These are phyloP conservation scores for Hyparrhenia diplandra DNA, from an alignment of 176 grass and related monocot genomes.

Conservation along the genomic window DNA sequence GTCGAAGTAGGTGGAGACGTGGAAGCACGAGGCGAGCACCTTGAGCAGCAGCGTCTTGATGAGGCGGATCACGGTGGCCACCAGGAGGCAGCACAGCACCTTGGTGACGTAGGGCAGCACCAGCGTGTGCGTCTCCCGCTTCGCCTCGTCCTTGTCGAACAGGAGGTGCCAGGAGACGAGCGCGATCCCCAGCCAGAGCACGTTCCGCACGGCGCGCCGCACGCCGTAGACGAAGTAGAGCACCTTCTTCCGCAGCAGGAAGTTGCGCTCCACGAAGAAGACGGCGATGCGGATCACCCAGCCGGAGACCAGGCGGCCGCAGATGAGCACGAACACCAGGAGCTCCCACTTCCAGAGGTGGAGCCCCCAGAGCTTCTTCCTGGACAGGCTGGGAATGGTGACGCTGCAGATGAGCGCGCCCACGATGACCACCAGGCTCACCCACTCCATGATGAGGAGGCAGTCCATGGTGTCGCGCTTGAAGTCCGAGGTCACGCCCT, in stretches of 20 bases:
- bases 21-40: conserved; percentile 89
- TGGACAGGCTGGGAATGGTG: conserved; percentile 25
- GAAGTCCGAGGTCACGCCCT: conserved; percentile 57
- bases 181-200: conserved; percentile 86
- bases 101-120: conserved; percentile 86
- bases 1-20: conserved; percentile 99
- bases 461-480: conserved; percentile 49
- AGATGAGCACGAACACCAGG: conserved; percentile 80
- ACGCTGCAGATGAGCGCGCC: conserved; percentile 66
- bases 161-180: conserved; percentile 75
- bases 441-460: conserved; percentile 65
- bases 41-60: conserved; percentile 88
- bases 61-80: conserved; percentile 71
- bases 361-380: conserved; percentile 56
- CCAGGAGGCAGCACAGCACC: conserved; percentile 75
- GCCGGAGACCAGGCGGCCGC: conserved; percentile 85
- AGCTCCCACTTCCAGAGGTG: conserved; percentile 97
- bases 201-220: conserved; percentile 73
- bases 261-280: conserved; percentile 90
- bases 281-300: conserved; percentile 75
- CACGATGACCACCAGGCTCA: conserved; percentile 77
- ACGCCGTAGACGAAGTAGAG: conserved; percentile 99
- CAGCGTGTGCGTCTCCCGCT: conserved; percentile 30
- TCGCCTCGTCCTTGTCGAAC: conserved; percentile 58
- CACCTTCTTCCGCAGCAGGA: conserved; percentile 76